Percentiles rank a stretch among this genome's conserved stretches.
phyloP scores from a whole-genome alignment of 83 land plant species.

The Diphasiastrum complanatum region DNA sequence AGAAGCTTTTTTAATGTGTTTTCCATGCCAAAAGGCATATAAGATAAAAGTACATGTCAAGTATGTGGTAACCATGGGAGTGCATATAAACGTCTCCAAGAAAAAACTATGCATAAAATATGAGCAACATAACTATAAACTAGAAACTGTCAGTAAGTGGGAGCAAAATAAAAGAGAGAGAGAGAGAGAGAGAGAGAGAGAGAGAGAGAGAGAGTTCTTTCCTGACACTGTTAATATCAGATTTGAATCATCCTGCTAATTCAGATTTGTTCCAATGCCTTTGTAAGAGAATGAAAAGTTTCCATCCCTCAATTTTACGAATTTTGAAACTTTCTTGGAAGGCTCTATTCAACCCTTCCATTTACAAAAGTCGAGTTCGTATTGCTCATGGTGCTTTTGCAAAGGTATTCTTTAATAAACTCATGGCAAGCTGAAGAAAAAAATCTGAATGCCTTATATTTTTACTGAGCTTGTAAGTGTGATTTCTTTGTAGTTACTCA shows the following conservation, averaged over 20 bases:
- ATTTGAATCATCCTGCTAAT: conserved; percentile 35
- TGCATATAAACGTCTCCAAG: too few species aligned
- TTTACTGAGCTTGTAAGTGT: too few species aligned
- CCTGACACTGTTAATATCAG: conserved; percentile 15
- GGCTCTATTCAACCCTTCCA: conserved; percentile 27
- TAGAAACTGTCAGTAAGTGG: too few species aligned
- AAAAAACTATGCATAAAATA: too few species aligned
- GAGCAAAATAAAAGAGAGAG: too few species aligned
- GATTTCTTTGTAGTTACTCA: too few species aligned
- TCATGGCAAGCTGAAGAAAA: not conserved
- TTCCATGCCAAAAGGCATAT: too few species aligned
- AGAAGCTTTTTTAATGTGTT: too few species aligned
- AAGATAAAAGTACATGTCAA: too few species aligned
- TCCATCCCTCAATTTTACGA: conserved; percentile 23
- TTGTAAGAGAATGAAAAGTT: conserved; percentile 18
- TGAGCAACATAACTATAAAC: too few species aligned
- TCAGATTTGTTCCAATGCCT: conserved; percentile 20
- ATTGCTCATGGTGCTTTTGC: conserved; percentile 49
- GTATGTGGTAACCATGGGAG: too few species aligned
- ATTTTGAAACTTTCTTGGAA: conserved; percentile 31
- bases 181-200: not conserved
- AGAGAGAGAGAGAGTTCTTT: not conserved
- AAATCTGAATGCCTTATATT: not conserved
- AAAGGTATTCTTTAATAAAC: conserved; percentile 20
- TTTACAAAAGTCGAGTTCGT: conserved; percentile 24